Evolutionary conservation across 2,329 filamentous ascomycete genomes (phyloP), one percentile per base, ranked within the genome.

Genomic region (Aaosphaeria arxii): DNA sequence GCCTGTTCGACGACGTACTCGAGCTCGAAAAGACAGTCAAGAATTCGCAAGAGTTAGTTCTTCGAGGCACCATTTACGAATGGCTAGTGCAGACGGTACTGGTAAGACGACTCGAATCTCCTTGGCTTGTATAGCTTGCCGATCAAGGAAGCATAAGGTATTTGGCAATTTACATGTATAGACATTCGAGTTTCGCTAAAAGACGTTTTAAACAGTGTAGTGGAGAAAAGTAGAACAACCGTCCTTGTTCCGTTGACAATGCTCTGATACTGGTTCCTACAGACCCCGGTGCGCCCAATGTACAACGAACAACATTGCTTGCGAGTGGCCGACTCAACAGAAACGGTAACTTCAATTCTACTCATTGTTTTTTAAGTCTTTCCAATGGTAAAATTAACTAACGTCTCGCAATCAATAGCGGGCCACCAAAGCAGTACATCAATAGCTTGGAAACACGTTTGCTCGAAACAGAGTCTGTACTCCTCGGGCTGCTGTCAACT

Each of bases 251-350:
- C n/a, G n/a, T 36, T 36, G 33, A 36, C n/a, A 9, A 9, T 36
- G 7, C 33, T 36, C 33, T n/a, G 33, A 36, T 24, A 24, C 17
- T 24, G 17, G 17, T 24, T 24, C 17, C 17, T 24, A 24, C 17
- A 46, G 44, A 17, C 44, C 36, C 6, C 35, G 31, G 41, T 41
- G 44, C 32, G 44, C 44, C n/a, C 44, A 46, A 46, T 46, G 44
- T 30, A 17, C 17, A 4, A 31, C 36, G 4, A 46, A n/a, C n/a
- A n/a, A 31, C 29, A 28, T 41, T 30, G n/a, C 44, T 6, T 46
- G 44, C 38, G 38, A 40, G 13, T 46, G 44, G 44, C 36, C 44
- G 4, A 41, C 36, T 41, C 44, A 46, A 17, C 44, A 41, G 38
- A 46, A 42, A 38, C 5, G 44, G 44, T 40, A 46, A 45, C 31